Evolutionary conservation across 1,139 yeast genomes (phyloP).

Genomic region (Protomyces lactucae-debilis): DNA sequence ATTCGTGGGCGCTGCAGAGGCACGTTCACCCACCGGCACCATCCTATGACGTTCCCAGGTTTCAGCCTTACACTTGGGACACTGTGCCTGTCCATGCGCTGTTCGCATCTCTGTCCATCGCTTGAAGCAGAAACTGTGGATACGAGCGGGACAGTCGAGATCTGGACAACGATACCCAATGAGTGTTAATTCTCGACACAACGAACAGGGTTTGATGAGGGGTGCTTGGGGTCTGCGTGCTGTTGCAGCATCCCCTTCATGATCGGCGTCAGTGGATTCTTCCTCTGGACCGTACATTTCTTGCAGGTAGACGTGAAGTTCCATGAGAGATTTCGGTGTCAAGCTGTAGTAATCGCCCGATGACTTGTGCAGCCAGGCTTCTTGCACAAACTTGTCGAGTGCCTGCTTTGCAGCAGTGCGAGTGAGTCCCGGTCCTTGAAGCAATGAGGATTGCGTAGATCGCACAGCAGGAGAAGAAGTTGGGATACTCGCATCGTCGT

Average conservation of each 20-base stretch:
- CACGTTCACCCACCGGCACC: not conserved
- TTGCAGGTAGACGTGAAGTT: slow-evolving; percentile 16
- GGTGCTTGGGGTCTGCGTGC: slow-evolving; percentile 1
- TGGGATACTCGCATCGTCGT: not conserved
- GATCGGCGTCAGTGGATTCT: not conserved
- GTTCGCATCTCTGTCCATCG: not conserved
- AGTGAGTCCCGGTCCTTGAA: not conserved
- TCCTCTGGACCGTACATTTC: slow-evolving; percentile 2
- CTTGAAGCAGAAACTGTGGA: slow-evolving; percentile 12
- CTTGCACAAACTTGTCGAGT: slow-evolving; percentile 16
- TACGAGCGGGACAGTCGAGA: slow-evolving; percentile 5
- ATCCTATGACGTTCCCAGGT: not conserved
- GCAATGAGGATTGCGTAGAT: not conserved
- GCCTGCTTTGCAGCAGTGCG: slow-evolving; percentile 5
- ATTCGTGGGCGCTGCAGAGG: not conserved
- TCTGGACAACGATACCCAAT: slow-evolving; percentile 24
- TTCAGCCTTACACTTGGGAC: not conserved
- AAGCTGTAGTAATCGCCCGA: slow-evolving; percentile 8
- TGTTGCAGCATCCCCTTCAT: slow-evolving; percentile 7
- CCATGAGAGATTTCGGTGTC: slow-evolving; percentile 20
- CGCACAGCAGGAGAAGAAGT: not conserved
- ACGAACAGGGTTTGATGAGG: slow-evolving; percentile 1
- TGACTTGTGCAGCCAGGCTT: slow-evolving; percentile 20
- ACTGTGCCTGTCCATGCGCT: not conserved
- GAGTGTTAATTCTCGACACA: not conserved